Evolutionary conservation across 441 rosid genomes (phyloP), one percentile per base, ranked within the genome.

Genomic region (Eutrema salsugineum): DNA sequence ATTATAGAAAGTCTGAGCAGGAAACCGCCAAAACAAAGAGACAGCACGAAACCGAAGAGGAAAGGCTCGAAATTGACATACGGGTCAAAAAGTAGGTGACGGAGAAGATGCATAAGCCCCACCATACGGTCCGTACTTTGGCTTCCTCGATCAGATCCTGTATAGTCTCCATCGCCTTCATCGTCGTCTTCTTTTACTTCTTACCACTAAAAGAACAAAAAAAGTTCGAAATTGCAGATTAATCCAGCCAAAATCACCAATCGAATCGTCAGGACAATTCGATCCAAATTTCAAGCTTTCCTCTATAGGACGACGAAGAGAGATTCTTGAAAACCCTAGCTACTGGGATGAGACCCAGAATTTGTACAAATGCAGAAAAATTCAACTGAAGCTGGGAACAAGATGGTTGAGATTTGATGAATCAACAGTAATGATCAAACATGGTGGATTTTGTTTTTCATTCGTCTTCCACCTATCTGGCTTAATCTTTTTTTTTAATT

Each of bases 121-220:
- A 96, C 89, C 91, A 90, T 36, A 91, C 85, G 70, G 89, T 84
- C 8, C 98, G 88, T 50, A 85, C 33, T 80, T 93, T 91, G 22
- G 92, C 97, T 72, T 96, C 99, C 71, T 96, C 97, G 69, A 96
- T 84, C 80, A 96, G 97, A 91, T 96, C 98, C 72, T 90, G 85
- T 77, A 96, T 83, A 64, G 86, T 90, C 85, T 88, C 91, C 91
- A 88, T 86, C 68, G 90, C 76, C 88, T 85, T 91, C 98, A 86
- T 91, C 68, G 44, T 78, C 32, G 46, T 10, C 28, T 10, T 48
- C 30, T 48, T 19, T 6, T 20, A 17, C 59, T 42, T 27, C 16
- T 51, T 38, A 42, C 6, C n/a, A 67, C 11, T 11, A 12, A n/a
- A n/a, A n/a, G 2, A 2, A 1, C 1, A n/a, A 20, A 54, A 42